Conservation (phyloP, 208 protist species). For the Leishmania mexicana region DNA sequence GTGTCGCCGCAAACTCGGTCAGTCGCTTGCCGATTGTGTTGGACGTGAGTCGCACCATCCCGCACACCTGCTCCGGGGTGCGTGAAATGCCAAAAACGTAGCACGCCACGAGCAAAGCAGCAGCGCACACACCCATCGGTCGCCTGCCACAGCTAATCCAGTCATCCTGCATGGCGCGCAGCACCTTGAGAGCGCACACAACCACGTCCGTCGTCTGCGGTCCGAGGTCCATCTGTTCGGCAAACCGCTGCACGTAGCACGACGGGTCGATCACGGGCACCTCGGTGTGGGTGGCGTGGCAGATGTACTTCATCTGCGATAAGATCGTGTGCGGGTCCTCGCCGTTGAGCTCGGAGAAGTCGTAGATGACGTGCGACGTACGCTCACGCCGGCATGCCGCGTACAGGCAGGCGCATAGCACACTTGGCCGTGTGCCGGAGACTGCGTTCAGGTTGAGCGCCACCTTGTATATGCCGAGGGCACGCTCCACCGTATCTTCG, state of each 20-base stretch:
- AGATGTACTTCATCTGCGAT: conserved; percentile 77
- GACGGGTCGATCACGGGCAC: conserved; percentile 89
- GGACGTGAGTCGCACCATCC: conserved; percentile 83
- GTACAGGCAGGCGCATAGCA: conserved; percentile 90
- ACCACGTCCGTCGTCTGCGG: conserved; percentile 64
- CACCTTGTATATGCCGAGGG: conserved; percentile 83
- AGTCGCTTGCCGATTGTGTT: conserved; percentile 81
- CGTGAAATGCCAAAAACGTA: conserved; percentile 84
- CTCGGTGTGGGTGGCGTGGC: conserved; percentile 76
- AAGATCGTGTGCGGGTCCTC: conserved; percentile 73
- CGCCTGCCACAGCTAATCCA: conserved; percentile 91
- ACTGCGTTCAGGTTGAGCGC: conserved; percentile 72
- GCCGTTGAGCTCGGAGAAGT: conserved; percentile 71
- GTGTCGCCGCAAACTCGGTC: conserved; percentile 85
- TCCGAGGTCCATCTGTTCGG: conserved; percentile 85
- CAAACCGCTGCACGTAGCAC: conserved; percentile 85
- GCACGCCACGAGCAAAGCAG: conserved; percentile 87
- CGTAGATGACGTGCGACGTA: conserved; percentile 90
- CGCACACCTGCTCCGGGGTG: conserved; percentile 86
- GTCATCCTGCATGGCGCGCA: conserved; percentile 89
- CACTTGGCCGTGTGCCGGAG: conserved; percentile 61
- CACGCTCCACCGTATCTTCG: conserved; percentile 77
- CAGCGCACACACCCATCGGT: conserved; percentile 90
- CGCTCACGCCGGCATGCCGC: conserved; percentile 78
- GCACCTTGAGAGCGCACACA: conserved; percentile 86